Percentiles rank a stretch among this genome's conserved stretches.
phyloP scores from a whole-genome alignment of 805 yeast species.

The Sugiyamaella chiloensis region DNA sequence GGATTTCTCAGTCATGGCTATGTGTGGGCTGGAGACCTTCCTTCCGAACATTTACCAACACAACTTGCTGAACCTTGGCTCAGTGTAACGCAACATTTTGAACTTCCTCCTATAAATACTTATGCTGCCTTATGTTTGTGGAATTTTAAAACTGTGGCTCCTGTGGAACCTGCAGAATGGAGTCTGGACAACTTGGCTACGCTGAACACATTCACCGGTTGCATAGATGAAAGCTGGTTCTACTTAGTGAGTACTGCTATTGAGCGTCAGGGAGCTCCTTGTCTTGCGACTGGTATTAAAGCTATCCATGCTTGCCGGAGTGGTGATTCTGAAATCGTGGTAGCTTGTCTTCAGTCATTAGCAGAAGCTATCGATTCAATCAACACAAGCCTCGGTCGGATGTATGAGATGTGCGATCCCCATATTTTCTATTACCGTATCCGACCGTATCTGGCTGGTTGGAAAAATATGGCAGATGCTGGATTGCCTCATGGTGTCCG shows the following conservation, averaged over 20 bases:
- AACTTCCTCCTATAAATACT: conserved; percentile 82
- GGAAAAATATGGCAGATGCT: conserved; percentile 86
- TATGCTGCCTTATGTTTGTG: conserved; percentile 85
- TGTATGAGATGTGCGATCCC: conserved; percentile 95
- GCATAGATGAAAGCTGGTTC: conserved; percentile 91
- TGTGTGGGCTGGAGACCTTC: conserved; percentile 69
- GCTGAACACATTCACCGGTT: conserved; percentile 82
- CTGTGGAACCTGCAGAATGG: conserved; percentile 41
- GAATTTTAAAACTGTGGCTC: conserved; percentile 71
- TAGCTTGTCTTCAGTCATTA: conserved; percentile 51
- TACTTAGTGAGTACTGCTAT: conserved; percentile 83
- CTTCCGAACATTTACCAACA: conserved; percentile 61
- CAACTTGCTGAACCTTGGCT: conserved; percentile 71
- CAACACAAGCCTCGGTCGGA: conserved; percentile 67
- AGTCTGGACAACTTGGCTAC: conserved; percentile 72
- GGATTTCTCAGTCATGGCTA: conserved; percentile 85
- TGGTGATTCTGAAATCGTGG: conserved; percentile 42
- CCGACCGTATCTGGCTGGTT: conserved; percentile 89
- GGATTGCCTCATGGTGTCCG: conserved; percentile 77
- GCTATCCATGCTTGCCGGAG: conserved; percentile 57
- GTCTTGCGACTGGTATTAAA: conserved; percentile 62
- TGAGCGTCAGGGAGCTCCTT: conserved; percentile 75
- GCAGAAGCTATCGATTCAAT: conserved; percentile 75
- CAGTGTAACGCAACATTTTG: conserved; percentile 52
- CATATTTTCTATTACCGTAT: conserved; percentile 82